Conservation (phyloP, 2,329 filamentous ascomycete species). For the Capronia epimyces region DNA sequence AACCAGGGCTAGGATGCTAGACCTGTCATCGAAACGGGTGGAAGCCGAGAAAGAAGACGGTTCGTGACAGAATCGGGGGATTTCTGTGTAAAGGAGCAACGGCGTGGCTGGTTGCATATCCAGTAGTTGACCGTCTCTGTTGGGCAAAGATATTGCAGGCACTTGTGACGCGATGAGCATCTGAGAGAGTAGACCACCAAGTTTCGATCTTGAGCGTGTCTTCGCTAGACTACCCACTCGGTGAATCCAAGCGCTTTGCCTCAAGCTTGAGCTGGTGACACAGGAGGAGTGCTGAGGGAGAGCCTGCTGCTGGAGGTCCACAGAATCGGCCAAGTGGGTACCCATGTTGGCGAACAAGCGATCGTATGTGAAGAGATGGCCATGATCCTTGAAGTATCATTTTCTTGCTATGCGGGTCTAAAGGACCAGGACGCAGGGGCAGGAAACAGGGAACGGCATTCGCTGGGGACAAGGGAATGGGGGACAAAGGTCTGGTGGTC, state of each 20-base stretch:
- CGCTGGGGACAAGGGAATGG: not conserved
- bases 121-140: not conserved
- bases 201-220: not conserved
- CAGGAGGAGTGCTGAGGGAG: not conserved
- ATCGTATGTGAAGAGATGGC: not conserved
- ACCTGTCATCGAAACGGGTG: constrained; percentile 27
- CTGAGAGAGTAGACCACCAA: not conserved
- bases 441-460: not conserved
- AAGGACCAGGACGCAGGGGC: too few relatives aligned
- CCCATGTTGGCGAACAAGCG: not conserved
- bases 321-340: not conserved
- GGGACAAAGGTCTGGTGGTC: not conserved
- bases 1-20: constrained; percentile 19
- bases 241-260: not conserved
- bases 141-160: not conserved
- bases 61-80: constrained; percentile 29
- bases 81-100: constrained; percentile 26
- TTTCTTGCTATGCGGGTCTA: too few relatives aligned
- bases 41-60: constrained; percentile 23
- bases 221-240: not conserved
- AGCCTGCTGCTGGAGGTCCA: not conserved
- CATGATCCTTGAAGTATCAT: not conserved
- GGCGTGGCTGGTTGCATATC: constrained; percentile 18
- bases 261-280: not conserved
- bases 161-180: not conserved